phyloP scores from a whole-genome alignment of 2,329 filamentous ascomycete species.

The Trichoderma harzianum region DNA sequence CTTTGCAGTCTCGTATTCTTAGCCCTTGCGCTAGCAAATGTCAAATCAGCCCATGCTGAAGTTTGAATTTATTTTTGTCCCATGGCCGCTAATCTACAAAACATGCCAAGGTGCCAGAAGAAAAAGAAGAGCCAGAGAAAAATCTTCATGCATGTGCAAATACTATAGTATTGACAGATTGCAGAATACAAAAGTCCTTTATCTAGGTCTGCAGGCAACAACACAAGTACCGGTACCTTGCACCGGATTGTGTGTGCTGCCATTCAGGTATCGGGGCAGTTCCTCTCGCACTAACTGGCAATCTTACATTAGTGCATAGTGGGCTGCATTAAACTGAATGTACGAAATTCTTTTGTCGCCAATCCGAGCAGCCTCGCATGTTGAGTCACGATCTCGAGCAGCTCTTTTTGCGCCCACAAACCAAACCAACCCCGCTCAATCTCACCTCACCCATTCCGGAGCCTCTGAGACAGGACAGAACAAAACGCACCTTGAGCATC shows the following conservation, averaged over 20 bases:
- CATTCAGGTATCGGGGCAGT: constrained; percentile 16
- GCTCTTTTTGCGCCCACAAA: constrained; percentile 14
- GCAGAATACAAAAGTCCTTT: background rate
- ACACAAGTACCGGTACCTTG: background rate
- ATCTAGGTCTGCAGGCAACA: background rate
- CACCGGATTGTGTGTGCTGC: background rate
- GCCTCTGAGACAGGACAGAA: background rate
- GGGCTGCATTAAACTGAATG: constrained; percentile 12
- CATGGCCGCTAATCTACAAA: background rate
- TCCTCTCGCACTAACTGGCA: constrained; percentile 1
- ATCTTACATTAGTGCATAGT: constrained; percentile 15
- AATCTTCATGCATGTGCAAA: background rate
- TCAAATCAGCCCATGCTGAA: background rate
- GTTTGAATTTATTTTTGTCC: background rate
- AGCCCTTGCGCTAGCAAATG: background rate
- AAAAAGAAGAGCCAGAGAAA: background rate
- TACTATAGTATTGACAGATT: background rate
- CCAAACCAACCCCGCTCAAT: constrained; percentile 13
- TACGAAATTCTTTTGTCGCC: constrained; percentile 10
- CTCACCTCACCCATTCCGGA: constrained; percentile 14
- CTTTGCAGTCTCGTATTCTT: background rate
- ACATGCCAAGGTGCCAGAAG: background rate
- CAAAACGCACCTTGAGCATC: background rate
- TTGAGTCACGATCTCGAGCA: constrained; percentile 18
- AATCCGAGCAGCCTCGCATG: constrained; percentile 15